Percentiles rank a stretch among this genome's conserved stretches.
Conservation (phyloP, 768 basidiomycete genomes). For the Boletus subparvulus region DNA sequence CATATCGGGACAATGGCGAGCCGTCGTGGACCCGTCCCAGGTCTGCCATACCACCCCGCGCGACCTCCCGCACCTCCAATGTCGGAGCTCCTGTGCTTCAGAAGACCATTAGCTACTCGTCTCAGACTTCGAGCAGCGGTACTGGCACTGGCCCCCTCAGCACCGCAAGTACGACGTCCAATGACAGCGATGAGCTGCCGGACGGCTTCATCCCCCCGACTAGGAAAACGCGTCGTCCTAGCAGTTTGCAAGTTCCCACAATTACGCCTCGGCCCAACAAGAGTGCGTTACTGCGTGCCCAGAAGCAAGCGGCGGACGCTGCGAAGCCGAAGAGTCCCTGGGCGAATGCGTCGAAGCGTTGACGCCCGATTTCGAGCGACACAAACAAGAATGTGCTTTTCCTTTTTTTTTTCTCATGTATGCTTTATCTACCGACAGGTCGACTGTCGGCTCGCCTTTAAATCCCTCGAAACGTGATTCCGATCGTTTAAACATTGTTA, state of each 20-base stretch:
- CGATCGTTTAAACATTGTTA: conserved; percentile 13
- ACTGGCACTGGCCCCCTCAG: conserved; percentile 28
- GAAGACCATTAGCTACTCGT: conserved; percentile 23
- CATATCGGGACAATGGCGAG: conserved; percentile 22
- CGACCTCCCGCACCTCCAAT: conserved; percentile 42
- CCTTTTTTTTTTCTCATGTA: conserved; percentile 3
- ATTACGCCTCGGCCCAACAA: conserved; percentile 72
- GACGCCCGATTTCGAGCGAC: neutral
- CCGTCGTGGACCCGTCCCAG: conserved; percentile 13
- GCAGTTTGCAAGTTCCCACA: conserved; percentile 56
- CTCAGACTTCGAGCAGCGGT: conserved; percentile 28
- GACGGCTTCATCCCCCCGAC: conserved; percentile 25
- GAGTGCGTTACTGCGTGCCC: conserved; percentile 67
- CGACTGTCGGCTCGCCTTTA: conserved; percentile 4
- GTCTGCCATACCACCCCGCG: conserved; percentile 35
- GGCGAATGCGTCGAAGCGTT: conserved; percentile 32
- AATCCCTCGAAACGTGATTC: conserved; percentile 17
- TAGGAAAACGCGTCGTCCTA: conserved; percentile 46
- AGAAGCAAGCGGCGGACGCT: conserved; percentile 52
- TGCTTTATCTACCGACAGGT: conserved; percentile 20
- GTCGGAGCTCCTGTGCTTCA: conserved; percentile 12
- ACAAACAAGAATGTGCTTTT: neutral
- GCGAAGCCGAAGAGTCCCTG: conserved; percentile 34
- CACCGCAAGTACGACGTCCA: conserved; percentile 26
- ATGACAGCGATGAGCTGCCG: conserved; percentile 23